These are phyloP conservation scores for Roridomyces roridus DNA, from an alignment of 768 basidiomycete genomes.

Conservation along the genomic window DNA sequence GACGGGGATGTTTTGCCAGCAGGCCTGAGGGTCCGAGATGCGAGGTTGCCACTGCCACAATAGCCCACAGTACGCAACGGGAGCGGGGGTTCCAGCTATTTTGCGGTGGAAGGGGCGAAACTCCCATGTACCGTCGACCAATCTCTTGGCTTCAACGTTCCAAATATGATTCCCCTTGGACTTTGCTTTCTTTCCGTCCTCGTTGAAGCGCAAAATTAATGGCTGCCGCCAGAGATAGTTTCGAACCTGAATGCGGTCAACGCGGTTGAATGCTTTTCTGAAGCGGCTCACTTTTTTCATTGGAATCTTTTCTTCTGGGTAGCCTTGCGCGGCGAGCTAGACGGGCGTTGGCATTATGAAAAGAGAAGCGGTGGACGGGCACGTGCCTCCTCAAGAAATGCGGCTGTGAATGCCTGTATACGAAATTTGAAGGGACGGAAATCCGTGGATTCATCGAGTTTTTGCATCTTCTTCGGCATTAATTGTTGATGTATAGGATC, in stretches of 20 bases:
- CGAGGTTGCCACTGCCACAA: conserved; percentile 91
- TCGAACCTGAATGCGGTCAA: conserved; percentile 63
- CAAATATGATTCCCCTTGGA: conserved; percentile 99
- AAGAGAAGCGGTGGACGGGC: neutral
- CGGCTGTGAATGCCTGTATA: conserved; percentile 96
- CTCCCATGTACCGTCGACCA: conserved; percentile 76
- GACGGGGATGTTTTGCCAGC: conserved; percentile 80
- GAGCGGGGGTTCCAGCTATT: conserved; percentile 83
- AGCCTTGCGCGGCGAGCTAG: conserved; percentile 84
- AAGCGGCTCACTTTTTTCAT: conserved; percentile 83
- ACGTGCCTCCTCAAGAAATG: conserved; percentile 88
- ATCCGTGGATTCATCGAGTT: conserved; percentile 93
- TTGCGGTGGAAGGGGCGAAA: conserved; percentile 90
- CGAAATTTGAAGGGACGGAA: conserved; percentile 99
- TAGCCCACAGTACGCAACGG: conserved; percentile 81
- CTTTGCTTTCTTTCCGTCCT: conserved; percentile 99
- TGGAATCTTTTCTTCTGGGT: conserved; percentile 92
- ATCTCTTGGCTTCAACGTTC: conserved; percentile 96
- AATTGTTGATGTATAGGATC: conserved; percentile 97
- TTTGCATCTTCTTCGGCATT: conserved; percentile 99
- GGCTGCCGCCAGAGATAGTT: conserved; percentile 96
- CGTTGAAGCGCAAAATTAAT: conserved; percentile 95
- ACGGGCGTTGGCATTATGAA: neutral
- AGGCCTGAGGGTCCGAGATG: conserved; percentile 96
- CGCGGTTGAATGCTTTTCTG: conserved; percentile 13